Evolutionary conservation across 805 yeast genomes (phyloP), one percentile per base, ranked within the genome.

Genomic region (Starmera quercuum): DNA sequence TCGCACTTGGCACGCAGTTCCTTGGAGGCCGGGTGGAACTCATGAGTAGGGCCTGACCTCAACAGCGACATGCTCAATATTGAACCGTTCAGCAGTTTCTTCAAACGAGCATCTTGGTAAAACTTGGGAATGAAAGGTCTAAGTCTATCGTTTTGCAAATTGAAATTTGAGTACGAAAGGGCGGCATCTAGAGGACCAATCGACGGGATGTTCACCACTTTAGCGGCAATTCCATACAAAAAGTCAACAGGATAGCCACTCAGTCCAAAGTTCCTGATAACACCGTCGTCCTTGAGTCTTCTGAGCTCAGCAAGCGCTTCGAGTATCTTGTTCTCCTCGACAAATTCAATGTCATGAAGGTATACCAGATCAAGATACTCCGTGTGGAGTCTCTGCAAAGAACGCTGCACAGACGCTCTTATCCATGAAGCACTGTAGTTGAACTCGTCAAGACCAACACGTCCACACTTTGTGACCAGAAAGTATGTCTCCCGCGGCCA

Each of bases 281-380:
- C 25, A 0, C 95, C 95, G 42, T 74, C 75, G 6, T 64, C 44
- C 50, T 85, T 83, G 45, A 88, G 58, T 31, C 53, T 56, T 45
- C 62, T 69, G 44, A 86, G 62, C 44, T 76, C 78, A 19, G 54
- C 59, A 33, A 90, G 60, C 0, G 95, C 96, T 18, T 55, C 79
- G 12, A 73, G 47, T 5, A 78, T 72, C 16, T 71, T 71, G 1
- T 54, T 63, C 21, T 69, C 70, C 1, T 68, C 53, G 7, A 77
- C 82, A 56, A 88, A 90, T 53, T 88, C 97, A 30, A 87, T 74
- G 51, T 88, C 97, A 57, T 90, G 97, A 45, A 87, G 63, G 54
- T 83, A 84, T 6, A 90, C 88, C 38, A 83, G 59, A 54, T 88
- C 97, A 41, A 90, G 53, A 53, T 86, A 85, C 3, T 45, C 39